These are phyloP conservation scores for Houttuynia cordata DNA, from an alignment of 164 flowering plant genomes.

Conservation along the genomic window DNA sequence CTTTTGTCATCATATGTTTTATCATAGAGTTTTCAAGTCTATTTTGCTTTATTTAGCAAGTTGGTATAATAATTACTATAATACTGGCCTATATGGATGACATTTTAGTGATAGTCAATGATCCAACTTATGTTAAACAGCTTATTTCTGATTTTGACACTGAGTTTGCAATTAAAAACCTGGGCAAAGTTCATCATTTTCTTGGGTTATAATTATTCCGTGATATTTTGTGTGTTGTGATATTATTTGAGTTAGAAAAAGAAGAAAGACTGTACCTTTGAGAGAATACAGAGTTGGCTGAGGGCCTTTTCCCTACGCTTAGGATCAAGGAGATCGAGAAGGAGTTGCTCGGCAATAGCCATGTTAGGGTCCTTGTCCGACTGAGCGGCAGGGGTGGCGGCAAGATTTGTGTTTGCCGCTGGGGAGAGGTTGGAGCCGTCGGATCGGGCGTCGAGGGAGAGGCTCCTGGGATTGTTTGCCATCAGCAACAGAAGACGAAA, in stretches of 20 bases:
- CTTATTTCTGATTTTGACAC: too few relatives aligned
- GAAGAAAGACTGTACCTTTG: constrained; percentile 53
- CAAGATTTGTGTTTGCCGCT: not conserved
- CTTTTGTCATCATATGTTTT: too few relatives aligned
- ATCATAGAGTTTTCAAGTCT: too few relatives aligned
- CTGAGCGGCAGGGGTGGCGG: not conserved
- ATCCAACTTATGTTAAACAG: too few relatives aligned
- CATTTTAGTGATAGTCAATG: too few relatives aligned
- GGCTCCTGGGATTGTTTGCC: constrained; percentile 47
- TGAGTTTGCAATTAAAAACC: too few relatives aligned
- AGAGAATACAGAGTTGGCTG: constrained; percentile 52
- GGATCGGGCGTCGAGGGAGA: constrained; percentile 28
- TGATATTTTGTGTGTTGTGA: too few relatives aligned
- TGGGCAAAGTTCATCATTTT: too few relatives aligned
- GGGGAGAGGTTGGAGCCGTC: constrained; percentile 17
- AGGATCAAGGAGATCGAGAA: constrained; percentile 76
- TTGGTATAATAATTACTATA: too few relatives aligned
- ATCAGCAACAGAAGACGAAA: constrained; percentile 7
- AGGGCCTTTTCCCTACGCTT: constrained; percentile 74
- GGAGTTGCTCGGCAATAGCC: constrained; percentile 76
- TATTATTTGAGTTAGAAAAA: not conserved
- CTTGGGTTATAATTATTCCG: too few relatives aligned
- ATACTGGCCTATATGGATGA: too few relatives aligned
- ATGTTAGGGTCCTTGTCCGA: constrained; percentile 45
- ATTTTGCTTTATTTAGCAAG: too few relatives aligned